Evolutionary conservation across 352 stramenopile species (phyloP).

Genomic region (Phytophthora cryptogea): DNA sequence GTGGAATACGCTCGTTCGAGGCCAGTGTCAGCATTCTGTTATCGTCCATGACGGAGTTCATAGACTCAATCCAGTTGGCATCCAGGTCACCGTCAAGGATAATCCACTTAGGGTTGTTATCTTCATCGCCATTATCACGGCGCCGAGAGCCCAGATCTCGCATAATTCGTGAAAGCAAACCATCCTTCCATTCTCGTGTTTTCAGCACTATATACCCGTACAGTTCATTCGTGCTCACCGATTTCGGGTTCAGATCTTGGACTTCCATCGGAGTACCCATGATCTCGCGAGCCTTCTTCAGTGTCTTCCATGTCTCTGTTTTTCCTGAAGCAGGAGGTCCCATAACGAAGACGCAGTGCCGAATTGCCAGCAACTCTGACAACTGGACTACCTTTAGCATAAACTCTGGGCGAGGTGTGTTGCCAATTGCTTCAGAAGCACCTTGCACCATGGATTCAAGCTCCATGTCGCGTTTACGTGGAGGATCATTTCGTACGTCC

Average conservation of each 20-base stretch:
- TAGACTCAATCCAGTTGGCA: slow-evolving; percentile 98
- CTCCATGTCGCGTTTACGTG: slow-evolving; percentile 91
- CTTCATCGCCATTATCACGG: slow-evolving; percentile 87
- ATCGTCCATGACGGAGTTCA: slow-evolving; percentile 98
- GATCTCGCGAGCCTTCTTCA: slow-evolving; percentile 88
- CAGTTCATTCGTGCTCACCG: slow-evolving; percentile 95
- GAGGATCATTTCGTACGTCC: slow-evolving; percentile 90
- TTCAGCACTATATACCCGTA: slow-evolving; percentile 96
- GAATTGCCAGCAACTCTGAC: slow-evolving; percentile 93
- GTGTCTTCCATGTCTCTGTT: slow-evolving; percentile 95
- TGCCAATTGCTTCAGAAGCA: slow-evolving; percentile 77
- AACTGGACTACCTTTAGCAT: slow-evolving; percentile 96
- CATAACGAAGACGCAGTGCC: slow-evolving; percentile 97
- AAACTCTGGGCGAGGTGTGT: slow-evolving; percentile 82
- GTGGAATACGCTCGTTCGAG: slow-evolving; percentile 96
- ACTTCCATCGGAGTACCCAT: slow-evolving; percentile 90
- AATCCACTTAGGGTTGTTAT: slow-evolving; percentile 97
- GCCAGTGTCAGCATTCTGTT: slow-evolving; percentile 97
- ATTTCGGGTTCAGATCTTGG: slow-evolving; percentile 96
- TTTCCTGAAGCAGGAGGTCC: slow-evolving; percentile 94
- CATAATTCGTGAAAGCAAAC: slow-evolving; percentile 95
- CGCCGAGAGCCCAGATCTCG: slow-evolving; percentile 92
- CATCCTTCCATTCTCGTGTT: slow-evolving; percentile 96
- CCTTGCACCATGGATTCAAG: slow-evolving; percentile 92
- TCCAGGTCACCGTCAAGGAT: slow-evolving; percentile 97